Percentiles rank a stretch among this genome's conserved stretches.
Evolutionary conservation across 176 grass and related monocot genomes (phyloP).

Genomic region (Alloteropsis semialata): DNA sequence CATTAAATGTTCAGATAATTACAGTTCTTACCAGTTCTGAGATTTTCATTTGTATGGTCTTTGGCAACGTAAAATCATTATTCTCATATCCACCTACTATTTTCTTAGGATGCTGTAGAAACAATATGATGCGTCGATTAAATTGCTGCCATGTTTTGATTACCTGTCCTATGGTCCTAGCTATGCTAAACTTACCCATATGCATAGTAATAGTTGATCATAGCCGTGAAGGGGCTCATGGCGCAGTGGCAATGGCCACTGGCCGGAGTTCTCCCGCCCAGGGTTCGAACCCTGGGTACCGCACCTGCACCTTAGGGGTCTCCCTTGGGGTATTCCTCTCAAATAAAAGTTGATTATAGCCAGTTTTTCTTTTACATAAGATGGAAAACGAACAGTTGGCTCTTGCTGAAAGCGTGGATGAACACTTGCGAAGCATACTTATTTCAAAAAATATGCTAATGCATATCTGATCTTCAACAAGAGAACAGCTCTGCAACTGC

Average conservation of each 20-base stretch:
- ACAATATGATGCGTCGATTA: not conserved
- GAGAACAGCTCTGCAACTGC: not conserved
- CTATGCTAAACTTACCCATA: not conserved
- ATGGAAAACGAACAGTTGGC: not conserved
- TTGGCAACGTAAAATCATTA: slow-evolving; percentile 11
- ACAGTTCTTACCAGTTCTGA: not conserved
- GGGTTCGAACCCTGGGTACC: too few relatives aligned
- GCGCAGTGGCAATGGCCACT: not conserved
- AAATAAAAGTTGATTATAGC: too few relatives aligned
- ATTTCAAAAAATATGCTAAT: not conserved
- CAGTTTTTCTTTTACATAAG: not conserved
- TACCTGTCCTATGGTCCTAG: not conserved
- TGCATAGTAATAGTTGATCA: not conserved
- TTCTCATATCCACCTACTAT: not conserved
- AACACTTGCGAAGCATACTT: not conserved
- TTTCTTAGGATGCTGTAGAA: not conserved
- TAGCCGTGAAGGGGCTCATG: too few relatives aligned
- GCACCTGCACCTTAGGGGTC: too few relatives aligned
- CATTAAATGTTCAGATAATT: not conserved
- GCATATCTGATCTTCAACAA: not conserved
- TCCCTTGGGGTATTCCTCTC: too few relatives aligned
- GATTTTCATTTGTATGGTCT: not conserved
- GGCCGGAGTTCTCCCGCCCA: too few relatives aligned
- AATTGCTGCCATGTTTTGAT: slow-evolving; percentile 1
- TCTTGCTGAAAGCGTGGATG: slow-evolving; percentile 9